Base-by-base conservation (phyloP, 2,329 filamentous ascomycete genomes). In the Aspergillus sp. region DNA sequence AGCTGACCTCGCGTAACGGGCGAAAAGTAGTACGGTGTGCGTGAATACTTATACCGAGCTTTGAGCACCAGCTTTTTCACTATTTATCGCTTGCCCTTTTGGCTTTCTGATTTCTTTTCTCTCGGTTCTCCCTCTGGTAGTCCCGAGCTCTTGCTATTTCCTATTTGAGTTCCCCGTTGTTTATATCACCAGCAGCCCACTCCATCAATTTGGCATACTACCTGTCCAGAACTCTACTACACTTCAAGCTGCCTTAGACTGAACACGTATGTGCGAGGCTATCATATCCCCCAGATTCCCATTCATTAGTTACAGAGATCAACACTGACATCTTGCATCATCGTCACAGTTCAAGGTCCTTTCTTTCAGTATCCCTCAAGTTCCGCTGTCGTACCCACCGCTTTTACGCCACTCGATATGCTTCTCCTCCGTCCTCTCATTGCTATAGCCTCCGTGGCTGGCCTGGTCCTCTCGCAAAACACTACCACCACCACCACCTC, bases 381-480 rank as follows among this genome's bases (percentile, higher is more conserved):
- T 25, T 19, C 19, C 52, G 13, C 21, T 23, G 23, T 49, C 38
- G 38, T 62, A 49, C 23, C 56, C 56, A 59, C 60, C 49, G 23
- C 52, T 15, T 54, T 32, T 23, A 50, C 21, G 54, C 59, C 62
- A 44, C 38, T 48, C 60, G 67, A 51, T 8, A 74, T 72, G 70
- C 53, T 71, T 62, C 44, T 64, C 19, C 65, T 64, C 57, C 71
- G 63, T 57, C 70, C 66, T 38, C 58, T 80, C 21, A 62, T 78
- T 58, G 64, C 70, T 49, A 58, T 79, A 50, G 66, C 72, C 59
- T 70, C 71, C 27, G 59, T 72, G 48, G 68, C 61, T 17, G 63
- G 69, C 44, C 57, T 78, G 59, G 75, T 68, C 38, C 65, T 61
- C 55, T 70, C 73, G 68, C 81, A 76, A 60, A 32, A 23, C 27